Conservation (phyloP, 1,139 yeast species). For the Candida gigantensis region DNA sequence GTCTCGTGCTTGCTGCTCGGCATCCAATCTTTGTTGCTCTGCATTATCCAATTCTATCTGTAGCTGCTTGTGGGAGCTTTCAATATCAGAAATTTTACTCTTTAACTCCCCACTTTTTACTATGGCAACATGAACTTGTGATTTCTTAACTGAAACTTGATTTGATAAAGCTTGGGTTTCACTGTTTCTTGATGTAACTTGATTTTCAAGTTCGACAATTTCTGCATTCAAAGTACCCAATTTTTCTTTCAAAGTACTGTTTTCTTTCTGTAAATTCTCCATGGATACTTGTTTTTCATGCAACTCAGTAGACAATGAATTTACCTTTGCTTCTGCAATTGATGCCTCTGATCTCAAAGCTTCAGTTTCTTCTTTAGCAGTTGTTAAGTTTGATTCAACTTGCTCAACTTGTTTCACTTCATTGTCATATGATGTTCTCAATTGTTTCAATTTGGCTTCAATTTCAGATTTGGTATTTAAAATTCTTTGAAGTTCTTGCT, state of each 20-base stretch:
- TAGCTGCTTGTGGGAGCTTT: conserved; percentile 23
- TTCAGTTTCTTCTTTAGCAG: conserved; percentile 69
- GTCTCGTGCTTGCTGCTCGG: conserved; percentile 32
- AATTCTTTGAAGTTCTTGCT: conserved; percentile 69
- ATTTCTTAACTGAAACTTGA: conserved; percentile 62
- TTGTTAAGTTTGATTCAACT: conserved; percentile 60
- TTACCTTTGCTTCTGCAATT: conserved; percentile 77
- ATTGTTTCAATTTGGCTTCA: conserved; percentile 63
- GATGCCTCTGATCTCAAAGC: conserved; percentile 74
- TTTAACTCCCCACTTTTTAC: conserved; percentile 54
- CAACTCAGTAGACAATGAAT: conserved; percentile 69
- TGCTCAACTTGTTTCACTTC: conserved; percentile 76
- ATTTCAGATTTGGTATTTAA: conserved; percentile 68
- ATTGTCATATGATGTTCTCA: conserved; percentile 72
- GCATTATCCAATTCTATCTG: conserved; percentile 28
- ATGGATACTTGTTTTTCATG: conserved; percentile 60
- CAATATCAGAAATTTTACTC: conserved; percentile 29
- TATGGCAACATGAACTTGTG: conserved; percentile 65
- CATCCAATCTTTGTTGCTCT: conserved; percentile 25
- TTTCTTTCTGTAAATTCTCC: conserved; percentile 68
- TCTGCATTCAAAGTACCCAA: conserved; percentile 69
- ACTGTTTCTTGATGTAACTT: conserved; percentile 49
- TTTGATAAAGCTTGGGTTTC: conserved; percentile 65
- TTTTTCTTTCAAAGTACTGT: conserved; percentile 64
- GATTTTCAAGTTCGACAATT: conserved; percentile 57